Evolutionary conservation across 2,329 filamentous ascomycete genomes (phyloP).

Genomic region (Amesomyces nigricolor): DNA sequence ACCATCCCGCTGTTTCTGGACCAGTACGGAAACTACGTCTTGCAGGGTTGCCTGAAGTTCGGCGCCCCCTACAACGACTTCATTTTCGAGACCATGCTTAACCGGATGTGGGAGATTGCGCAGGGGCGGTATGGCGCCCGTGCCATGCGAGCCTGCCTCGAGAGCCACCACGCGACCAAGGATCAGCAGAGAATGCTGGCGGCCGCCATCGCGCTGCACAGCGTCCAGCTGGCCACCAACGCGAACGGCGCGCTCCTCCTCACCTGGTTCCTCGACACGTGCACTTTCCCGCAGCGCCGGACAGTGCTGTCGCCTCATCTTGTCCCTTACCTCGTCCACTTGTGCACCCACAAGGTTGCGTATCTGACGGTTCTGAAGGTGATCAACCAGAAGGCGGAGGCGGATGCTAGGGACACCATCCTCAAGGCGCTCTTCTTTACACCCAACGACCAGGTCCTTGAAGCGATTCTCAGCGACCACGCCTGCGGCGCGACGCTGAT

Average conservation of each 20-base stretch:
- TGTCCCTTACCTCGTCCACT: slow-evolving; percentile 85
- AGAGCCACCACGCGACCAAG: slow-evolving; percentile 91
- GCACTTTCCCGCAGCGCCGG: slow-evolving; percentile 86
- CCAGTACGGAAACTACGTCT: slow-evolving; percentile 96
- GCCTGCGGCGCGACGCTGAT: slow-evolving; percentile 91
- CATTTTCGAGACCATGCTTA: slow-evolving; percentile 96
- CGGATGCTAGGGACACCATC: slow-evolving; percentile 84
- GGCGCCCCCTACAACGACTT: slow-evolving; percentile 86
- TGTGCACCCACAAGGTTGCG: slow-evolving; percentile 97
- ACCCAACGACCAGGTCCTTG: slow-evolving; percentile 75
- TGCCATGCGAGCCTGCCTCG: slow-evolving; percentile 92
- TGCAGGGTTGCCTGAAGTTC: slow-evolving; percentile 94
- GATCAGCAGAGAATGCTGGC: slow-evolving; percentile 94
- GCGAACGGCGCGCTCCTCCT: slow-evolving; percentile 89
- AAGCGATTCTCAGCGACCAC: slow-evolving; percentile 86
- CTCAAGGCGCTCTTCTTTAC: slow-evolving; percentile 91
- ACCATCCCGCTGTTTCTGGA: slow-evolving; percentile 90
- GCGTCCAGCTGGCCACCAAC: slow-evolving; percentile 92
- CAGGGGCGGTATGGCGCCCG: slow-evolving; percentile 92
- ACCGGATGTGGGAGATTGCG: slow-evolving; percentile 84
- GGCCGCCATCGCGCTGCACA: slow-evolving; percentile 90
- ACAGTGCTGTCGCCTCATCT: slow-evolving; percentile 88
- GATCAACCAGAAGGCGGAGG: slow-evolving; percentile 94
- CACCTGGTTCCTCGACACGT: slow-evolving; percentile 98
- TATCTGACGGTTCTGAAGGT: slow-evolving; percentile 97